Conservation (phyloP, 148 eudicot genomes). For the Rheum nobile region DNA sequence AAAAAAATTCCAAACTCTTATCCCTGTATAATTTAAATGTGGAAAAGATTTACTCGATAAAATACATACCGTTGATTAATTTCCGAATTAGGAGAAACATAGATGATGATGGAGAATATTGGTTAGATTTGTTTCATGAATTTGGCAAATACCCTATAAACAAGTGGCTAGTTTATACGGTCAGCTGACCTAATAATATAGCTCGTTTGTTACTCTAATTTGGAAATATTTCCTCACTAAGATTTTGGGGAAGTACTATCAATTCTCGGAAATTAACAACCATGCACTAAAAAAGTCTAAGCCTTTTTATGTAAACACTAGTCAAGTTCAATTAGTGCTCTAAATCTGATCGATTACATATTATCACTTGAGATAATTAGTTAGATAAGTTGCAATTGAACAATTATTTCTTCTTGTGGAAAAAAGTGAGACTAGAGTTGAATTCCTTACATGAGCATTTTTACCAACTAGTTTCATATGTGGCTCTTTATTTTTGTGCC, state of each 20-base stretch:
- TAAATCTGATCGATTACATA: not conserved
- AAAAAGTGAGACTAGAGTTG: not conserved
- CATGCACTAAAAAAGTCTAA: not conserved
- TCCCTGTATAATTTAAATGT: not conserved
- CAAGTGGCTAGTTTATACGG: not conserved
- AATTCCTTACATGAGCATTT: not conserved
- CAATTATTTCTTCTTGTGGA: not conserved
- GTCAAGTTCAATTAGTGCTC: not conserved
- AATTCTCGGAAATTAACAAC: not conserved
- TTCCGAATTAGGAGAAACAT: not conserved
- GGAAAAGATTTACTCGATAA: not conserved
- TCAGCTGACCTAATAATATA: not conserved
- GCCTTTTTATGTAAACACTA: not conserved
- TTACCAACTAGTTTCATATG: not conserved
- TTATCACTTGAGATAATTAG: not conserved
- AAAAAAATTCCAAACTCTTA: too few species aligned
- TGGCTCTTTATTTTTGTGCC: not conserved
- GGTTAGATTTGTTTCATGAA: not conserved
- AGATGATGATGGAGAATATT: not conserved
- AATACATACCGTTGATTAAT: not conserved
- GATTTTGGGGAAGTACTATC: not conserved
- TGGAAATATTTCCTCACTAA: not conserved
- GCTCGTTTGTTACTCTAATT: not conserved
- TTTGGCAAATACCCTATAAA: not conserved
- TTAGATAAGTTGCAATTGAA: not conserved